These are phyloP conservation scores for Entelexis paramagnoliae DNA, from an alignment of 1,139 yeast species.

Conservation along the genomic window DNA sequence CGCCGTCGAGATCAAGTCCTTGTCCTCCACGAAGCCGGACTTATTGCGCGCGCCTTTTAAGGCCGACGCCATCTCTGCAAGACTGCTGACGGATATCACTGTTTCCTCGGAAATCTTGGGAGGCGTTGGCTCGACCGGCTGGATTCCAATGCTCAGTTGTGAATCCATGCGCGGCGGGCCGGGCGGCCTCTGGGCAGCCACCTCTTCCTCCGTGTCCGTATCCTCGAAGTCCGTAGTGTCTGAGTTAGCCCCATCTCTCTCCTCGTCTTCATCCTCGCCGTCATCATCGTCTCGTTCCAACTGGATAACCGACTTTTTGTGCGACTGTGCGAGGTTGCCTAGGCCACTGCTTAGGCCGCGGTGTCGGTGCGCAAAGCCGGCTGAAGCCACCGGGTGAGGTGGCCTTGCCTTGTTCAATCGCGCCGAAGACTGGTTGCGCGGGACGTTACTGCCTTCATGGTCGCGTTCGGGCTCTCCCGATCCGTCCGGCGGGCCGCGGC, in stretches of 20 bases:
- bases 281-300: conserved; percentile 20
- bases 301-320: conserved; percentile 20
- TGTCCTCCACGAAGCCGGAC: conserved; percentile 22
- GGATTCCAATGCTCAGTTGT: conserved; percentile 21
- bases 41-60: conserved; percentile 19
- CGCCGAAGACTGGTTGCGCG: background rate
- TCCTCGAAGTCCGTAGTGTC: conserved; percentile 15
- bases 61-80: conserved; percentile 24
- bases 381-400: background rate
- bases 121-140: conserved; percentile 24
- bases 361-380: conserved; percentile 12
- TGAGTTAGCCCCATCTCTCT: conserved; percentile 4
- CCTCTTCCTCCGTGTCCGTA: conserved; percentile 10
- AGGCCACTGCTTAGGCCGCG: conserved; percentile 15
- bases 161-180: conserved; percentile 2
- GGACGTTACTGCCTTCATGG: background rate
- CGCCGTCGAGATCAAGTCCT: conserved; percentile 23
- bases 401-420: background rate
- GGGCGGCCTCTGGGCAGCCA: background rate
- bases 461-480: background rate
- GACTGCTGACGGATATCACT: conserved; percentile 23
- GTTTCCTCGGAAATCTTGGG: conserved; percentile 24
- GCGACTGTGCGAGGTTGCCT: conserved; percentile 10
- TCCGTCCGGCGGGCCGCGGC: background rate
- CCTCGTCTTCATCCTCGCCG: conserved; percentile 19